These are phyloP conservation scores for Penicillium roqueforti DNA, from an alignment of 495 filamentous ascomycete genomes.

Conservation along the genomic window DNA sequence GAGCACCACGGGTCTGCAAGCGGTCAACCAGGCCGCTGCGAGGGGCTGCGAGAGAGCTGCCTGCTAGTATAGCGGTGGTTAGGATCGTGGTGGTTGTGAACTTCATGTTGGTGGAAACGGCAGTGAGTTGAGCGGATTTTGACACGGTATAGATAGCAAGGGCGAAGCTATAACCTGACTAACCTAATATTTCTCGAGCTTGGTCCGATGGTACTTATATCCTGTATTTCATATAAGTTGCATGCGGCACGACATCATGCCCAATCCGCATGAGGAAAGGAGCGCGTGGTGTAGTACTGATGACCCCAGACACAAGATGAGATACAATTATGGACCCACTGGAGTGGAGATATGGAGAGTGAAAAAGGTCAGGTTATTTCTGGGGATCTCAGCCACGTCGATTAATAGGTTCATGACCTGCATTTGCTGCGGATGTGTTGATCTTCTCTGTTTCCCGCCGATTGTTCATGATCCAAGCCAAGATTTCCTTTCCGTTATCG, in stretches of 20 bases:
- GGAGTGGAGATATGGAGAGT: neutral
- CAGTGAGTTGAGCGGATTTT: no score
- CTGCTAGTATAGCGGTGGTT: slow-evolving; percentile 21
- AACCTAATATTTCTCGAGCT: neutral
- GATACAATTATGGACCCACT: slow-evolving; percentile 7
- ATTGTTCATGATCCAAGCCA: neutral
- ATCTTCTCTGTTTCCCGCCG: slow-evolving; percentile 12
- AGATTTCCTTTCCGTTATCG: slow-evolving; percentile 4
- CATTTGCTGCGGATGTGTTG: neutral
- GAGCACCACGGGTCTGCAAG: slow-evolving; percentile 23
- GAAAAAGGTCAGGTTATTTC: neutral
- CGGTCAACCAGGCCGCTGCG: slow-evolving; percentile 26
- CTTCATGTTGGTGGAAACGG: slow-evolving; percentile 24
- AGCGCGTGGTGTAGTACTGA: slow-evolving; percentile 7
- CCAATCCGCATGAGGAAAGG: slow-evolving; percentile 24
- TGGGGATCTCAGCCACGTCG: neutral
- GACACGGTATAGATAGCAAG: neutral
- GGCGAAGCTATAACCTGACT: neutral
- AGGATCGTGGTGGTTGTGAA: slow-evolving; percentile 19
- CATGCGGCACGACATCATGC: slow-evolving; percentile 16
- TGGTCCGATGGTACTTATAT: slow-evolving; percentile 13
- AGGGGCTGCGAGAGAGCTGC: slow-evolving; percentile 28
- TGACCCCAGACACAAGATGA: slow-evolving; percentile 4
- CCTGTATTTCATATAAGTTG: slow-evolving; percentile 1
- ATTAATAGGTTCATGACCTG: neutral